Evolutionary conservation across 2,329 filamentous ascomycete species (phyloP), one percentile per base, ranked within the genome.

Genomic region (Dendrostoma leiphaemia): DNA sequence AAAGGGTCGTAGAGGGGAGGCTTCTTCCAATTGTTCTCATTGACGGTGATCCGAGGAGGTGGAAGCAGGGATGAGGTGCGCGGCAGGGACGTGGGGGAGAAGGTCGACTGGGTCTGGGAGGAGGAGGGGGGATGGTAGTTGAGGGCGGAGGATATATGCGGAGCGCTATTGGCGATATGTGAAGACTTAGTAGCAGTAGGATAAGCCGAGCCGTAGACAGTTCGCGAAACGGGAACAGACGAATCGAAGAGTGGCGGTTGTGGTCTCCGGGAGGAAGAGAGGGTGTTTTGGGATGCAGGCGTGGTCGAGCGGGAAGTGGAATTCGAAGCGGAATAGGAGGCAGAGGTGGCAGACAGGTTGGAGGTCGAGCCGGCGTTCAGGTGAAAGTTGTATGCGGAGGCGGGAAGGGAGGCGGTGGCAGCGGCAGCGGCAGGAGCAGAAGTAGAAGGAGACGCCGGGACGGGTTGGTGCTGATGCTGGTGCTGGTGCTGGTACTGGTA

Each of bases 21-120:
- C 7, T 53, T 51, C 23, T 38, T 48, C 35, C 46, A 50, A 21
- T 8, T 51, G 43, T 29, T 45, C 31, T 56, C 53, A 23, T 57
- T 56, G 61, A 58, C 40, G 60, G 61, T 62, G 40, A 69, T 66
- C 54, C 64, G 65, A 59, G 68, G 65, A 32, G 73, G 68, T 40
- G 74, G 72, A n/a, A 76, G 65, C 50, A 78, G 67, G 41, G 75
- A 77, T 29, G 74, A 76, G 24, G 69, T 71, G 58, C 74, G 72
- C 45, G 74, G 72, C 38, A 70, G 69, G 17, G 65, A 64, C 37
- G 69, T 53, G 41, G 63, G 63, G 38, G 62, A 63, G 55, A 67
- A 63, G 38, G 15, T 21, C 60, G 64, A 61, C 56, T n/a, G n/a
- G n/a, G n/a, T n/a, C n/a, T n/a, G n/a, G n/a, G 65, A 59, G 38